Base-by-base conservation (phyloP, 2,329 filamentous ascomycete species). In the Niveomyces coronatus region DNA sequence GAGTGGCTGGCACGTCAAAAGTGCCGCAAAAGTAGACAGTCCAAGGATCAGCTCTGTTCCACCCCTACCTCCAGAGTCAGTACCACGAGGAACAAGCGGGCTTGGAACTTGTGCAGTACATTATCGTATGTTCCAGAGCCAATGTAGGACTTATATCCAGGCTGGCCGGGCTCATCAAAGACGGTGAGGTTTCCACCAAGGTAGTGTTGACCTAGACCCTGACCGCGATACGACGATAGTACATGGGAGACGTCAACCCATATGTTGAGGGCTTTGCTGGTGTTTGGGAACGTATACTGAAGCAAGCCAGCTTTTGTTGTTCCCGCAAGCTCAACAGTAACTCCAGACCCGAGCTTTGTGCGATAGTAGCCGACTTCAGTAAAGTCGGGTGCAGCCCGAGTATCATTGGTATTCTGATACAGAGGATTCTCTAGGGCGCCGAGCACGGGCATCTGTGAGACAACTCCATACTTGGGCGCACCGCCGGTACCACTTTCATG, bases 401-500 rank as follows among this genome's bases (percentile, higher is more conserved):
- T 66, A 17, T 76, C 63, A n/a, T 69, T 72, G 23, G 73, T 61
- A 44, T 71, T 60, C 44, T 73, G 67, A 4, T 58, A 63, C 17
- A 82, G 56, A 3, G 76, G 76, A 41, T 81, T 69, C 7, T 46
- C 48, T 29, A 76, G 54, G 13, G 51, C 51, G 0, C 71, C 72
- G 0, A 68, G 48, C 1, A 74, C 54, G 0, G 73, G 76, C 54
- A 79, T 63, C 53, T 79, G 75, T 2, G 71, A 63, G 22, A 79
- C 70, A 2, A 80, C 74, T 4, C 79, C 79, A 43, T 83, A 84
- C 53, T 82, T 83, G 1, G 79, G 76, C 2, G 75, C 76, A 2
- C 79, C 79, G 7, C 79, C 79, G 0, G 78, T 84, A 3, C 78
- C 77, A 43, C 70, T 73, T 50, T 80, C 76, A 46, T 81, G 77